Evolutionary conservation across 2,329 filamentous ascomycete genomes (phyloP).

Genomic region (Fusarium solani-melongenae): DNA sequence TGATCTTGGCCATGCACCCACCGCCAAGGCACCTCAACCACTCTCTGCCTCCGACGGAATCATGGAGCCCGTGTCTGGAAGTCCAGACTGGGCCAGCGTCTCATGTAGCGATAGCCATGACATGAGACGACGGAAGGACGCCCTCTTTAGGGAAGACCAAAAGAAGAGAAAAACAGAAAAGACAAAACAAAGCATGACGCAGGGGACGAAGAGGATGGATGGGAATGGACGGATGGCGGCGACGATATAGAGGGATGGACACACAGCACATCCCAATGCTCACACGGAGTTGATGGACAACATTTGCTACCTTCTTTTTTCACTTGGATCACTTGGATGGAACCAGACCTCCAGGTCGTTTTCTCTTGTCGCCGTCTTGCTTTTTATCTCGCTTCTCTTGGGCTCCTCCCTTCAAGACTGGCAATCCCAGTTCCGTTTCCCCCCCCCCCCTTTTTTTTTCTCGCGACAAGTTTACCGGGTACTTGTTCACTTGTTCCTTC

Average conservation of each 20-base stretch:
- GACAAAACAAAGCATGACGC: background rate
- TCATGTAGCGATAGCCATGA: background rate
- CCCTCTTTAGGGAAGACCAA: background rate
- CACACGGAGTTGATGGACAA: background rate
- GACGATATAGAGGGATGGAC: background rate
- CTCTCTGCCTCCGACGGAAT: background rate
- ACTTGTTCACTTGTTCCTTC: too few species aligned
- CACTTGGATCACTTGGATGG: background rate
- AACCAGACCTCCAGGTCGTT: background rate
- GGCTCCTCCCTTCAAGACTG: too few species aligned
- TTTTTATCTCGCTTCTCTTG: background rate
- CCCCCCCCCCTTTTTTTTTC: too few species aligned
- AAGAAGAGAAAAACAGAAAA: background rate
- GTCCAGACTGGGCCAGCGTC: background rate
- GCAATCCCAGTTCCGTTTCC: too few species aligned
- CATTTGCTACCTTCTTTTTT: background rate
- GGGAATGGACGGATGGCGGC: background rate
- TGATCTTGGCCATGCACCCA: background rate
- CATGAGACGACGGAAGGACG: background rate
- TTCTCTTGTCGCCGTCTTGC: background rate
- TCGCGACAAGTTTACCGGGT: too few species aligned
- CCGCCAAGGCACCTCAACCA: background rate
- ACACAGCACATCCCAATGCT: slow-evolving; percentile 6
- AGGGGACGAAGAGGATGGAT: background rate
- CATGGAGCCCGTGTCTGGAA: background rate